Percentiles rank a stretch among this genome's conserved stretches.
Evolutionary conservation across 2,329 filamentous ascomycete species (phyloP).

Genomic region (Elsinoe ampelina): DNA sequence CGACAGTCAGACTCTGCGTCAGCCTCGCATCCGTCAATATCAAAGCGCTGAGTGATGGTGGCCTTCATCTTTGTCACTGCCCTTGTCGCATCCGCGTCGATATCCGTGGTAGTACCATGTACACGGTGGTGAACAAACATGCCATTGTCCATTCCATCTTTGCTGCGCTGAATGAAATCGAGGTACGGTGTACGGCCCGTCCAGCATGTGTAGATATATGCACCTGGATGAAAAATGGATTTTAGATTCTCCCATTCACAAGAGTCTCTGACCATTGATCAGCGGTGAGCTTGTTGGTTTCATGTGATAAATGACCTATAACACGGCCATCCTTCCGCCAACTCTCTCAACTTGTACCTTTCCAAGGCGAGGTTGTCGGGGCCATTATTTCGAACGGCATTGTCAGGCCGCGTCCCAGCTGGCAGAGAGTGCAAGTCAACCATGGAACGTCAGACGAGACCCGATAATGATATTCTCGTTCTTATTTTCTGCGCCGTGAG

Average conservation of each 20-base stretch:
- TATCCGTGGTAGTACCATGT: slow-evolving; percentile 37
- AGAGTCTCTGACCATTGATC: slow-evolving; percentile 27
- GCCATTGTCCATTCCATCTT: slow-evolving; percentile 35
- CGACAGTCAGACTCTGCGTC: slow-evolving; percentile 40
- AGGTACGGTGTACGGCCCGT: slow-evolving; percentile 34
- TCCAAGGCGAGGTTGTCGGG: slow-evolving; percentile 37
- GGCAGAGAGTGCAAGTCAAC: slow-evolving; percentile 14
- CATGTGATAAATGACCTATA: slow-evolving; percentile 26
- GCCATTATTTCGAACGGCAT: slow-evolving; percentile 41
- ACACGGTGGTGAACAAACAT: slow-evolving; percentile 38
- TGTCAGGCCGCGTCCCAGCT: slow-evolving; percentile 11
- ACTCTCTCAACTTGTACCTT: slow-evolving; percentile 39
- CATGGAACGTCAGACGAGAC: neutral
- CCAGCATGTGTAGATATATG: slow-evolving; percentile 45
- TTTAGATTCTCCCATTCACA: slow-evolving; percentile 46
- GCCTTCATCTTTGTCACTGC: slow-evolving; percentile 42
- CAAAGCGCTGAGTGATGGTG: slow-evolving; percentile 42
- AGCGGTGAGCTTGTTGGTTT: neutral
- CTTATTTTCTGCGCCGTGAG: too few species aligned
- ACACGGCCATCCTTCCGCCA: slow-evolving; percentile 43
- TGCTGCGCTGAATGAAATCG: slow-evolving; percentile 34
- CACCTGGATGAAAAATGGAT: slow-evolving; percentile 42
- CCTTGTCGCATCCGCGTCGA: slow-evolving; percentile 28
- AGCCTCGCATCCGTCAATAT: slow-evolving; percentile 33
- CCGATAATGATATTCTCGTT: too few species aligned